Conservation (phyloP, 2,329 filamentous ascomycete species). For the Apiospora pterosperma region DNA sequence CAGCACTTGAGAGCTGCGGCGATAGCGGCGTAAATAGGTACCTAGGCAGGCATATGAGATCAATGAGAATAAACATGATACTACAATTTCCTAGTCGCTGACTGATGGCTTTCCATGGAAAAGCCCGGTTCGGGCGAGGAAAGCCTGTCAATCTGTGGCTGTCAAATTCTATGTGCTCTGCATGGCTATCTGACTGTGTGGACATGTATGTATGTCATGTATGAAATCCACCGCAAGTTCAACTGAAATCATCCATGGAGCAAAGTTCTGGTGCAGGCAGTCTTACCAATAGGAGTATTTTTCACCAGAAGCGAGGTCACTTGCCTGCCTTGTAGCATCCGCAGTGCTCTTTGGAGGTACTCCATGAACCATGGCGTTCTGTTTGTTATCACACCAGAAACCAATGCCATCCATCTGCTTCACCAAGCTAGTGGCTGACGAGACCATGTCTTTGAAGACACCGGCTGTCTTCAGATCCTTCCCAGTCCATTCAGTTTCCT, state of each 20-base stretch:
- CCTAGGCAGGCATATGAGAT: background rate
- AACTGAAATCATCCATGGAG: background rate
- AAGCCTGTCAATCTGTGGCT: background rate
- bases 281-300: background rate
- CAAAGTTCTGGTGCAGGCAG: background rate
- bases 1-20: background rate
- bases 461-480: slow-evolving; percentile 16
- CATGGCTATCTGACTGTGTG: background rate
- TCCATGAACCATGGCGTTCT: slow-evolving; percentile 11
- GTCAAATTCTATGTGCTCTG: background rate
- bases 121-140: too few species aligned
- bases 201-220: background rate
- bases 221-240: background rate
- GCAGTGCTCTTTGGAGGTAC: background rate
- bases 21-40: too few species aligned
- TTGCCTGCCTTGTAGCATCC: background rate
- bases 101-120: background rate
- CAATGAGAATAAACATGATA: background rate
- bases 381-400: slow-evolving; percentile 22
- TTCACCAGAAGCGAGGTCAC: background rate
- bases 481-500: slow-evolving; percentile 20
- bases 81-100: background rate
- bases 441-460: slow-evolving; percentile 19
- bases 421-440: slow-evolving; percentile 17
- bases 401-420: slow-evolving; percentile 27